Evolutionary conservation across 164 flowering plant genomes (phyloP).

Genomic region (Tetrastigma voinierianum): DNA sequence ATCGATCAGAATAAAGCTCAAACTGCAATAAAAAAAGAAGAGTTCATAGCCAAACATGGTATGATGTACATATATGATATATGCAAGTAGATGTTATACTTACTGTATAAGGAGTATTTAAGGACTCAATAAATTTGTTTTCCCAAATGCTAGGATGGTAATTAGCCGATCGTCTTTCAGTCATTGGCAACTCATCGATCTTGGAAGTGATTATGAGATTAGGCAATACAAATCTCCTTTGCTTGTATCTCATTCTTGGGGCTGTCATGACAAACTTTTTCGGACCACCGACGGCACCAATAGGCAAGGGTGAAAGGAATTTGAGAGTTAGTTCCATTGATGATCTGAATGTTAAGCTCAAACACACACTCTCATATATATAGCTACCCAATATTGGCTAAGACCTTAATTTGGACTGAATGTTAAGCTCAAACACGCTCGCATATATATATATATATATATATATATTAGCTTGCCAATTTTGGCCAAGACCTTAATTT

Average conservation of each 20-base stretch:
- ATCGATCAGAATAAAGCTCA: conserved; percentile 1
- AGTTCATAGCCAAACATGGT: too few species aligned
- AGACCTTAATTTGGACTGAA: too few species aligned
- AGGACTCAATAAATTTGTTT: conserved; percentile 6
- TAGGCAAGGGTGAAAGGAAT: neutral
- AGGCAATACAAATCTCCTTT: neutral
- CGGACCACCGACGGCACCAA: neutral
- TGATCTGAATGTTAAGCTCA: neutral
- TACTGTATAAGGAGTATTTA: conserved; percentile 16
- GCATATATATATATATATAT: too few species aligned
- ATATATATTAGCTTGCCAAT: too few species aligned
- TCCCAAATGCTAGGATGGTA: conserved; percentile 27
- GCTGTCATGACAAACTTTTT: neutral
- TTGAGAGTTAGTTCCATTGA: neutral
- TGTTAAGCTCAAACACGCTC: too few species aligned
- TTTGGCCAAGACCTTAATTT: too few species aligned
- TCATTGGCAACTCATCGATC: neutral
- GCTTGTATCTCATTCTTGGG: neutral
- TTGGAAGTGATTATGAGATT: neutral
- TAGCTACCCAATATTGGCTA: too few species aligned
- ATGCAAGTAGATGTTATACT: neutral
- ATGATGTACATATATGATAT: too few species aligned
- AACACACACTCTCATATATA: too few species aligned
- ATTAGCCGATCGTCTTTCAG: conserved; percentile 13
- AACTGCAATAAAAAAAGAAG: neutral